Base-by-base conservation (phyloP, 257 asterid species). In the Gardenia jasminoides region DNA sequence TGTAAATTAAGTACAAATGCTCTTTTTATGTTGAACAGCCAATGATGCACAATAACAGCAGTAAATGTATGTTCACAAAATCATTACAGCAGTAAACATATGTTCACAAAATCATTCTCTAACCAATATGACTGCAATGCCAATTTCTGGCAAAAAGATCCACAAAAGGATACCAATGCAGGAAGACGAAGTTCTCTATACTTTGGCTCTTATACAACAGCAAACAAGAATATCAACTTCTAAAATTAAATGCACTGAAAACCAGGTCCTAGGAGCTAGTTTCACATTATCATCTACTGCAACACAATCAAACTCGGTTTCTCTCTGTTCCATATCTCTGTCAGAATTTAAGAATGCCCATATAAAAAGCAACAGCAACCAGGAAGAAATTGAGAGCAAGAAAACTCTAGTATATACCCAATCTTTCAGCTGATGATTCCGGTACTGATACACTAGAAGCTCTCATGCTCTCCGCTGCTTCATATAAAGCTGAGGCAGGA, bases 401-500 rank as follows among this genome's bases (percentile, higher is more conserved):
- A 46, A 50, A 9, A 78, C 10, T 58, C 41, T 19, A 56, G 22
- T 67, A 67, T 68, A 67, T 84, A 89, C 92, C 89, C 65, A 82
- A 86, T 88, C 84, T 86, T 85, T 90, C 93, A 77, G 78, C 74
- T 46, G 86, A 83, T 47, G 82, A 70, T 58, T 88, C 46, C 70
- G 84, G 84, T 64, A 85, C 82, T 50, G 86, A 76, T 77, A 82
- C 79, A 52, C 64, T 78, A 59, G 86, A 71, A 54, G 91, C 79
- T 84, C 86, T 89, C 71, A 83, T 70, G 30, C 78, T 72, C 83
- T 86, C 97, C 33, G 87, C 64, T 72, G 89, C 62, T 72, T 89
- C 96, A 83, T 91, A 88, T 69, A 89, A 88, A 78, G 94, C 97
- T 74, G 96, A 87, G 79, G 90, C 85, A 50, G 97, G 92, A 78